phyloP scores from a whole-genome alignment of 2,329 filamentous ascomycete species.

The Fusarium sp. region DNA sequence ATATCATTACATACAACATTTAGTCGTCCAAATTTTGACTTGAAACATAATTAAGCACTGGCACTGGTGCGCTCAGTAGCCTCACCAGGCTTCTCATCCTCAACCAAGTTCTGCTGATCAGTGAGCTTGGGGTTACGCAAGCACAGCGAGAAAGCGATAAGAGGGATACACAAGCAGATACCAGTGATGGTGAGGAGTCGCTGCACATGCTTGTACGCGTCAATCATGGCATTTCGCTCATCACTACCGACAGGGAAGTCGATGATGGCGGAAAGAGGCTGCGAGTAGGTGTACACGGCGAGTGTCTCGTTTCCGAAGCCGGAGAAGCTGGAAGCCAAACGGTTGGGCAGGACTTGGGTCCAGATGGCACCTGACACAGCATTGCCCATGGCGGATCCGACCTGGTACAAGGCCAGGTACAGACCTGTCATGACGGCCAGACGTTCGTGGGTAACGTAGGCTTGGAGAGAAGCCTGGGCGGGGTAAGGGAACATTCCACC shows the following conservation, averaged over 20 bases:
- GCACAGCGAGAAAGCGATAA: constrained; percentile 58
- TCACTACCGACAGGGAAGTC: constrained; percentile 58
- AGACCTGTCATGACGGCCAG: constrained; percentile 73
- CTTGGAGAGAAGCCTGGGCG: constrained; percentile 60
- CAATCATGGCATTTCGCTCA: constrained; percentile 58
- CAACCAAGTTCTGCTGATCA: constrained; percentile 58
- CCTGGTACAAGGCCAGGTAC: constrained; percentile 72
- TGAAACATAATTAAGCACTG: background rate
- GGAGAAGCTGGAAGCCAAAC: constrained; percentile 56
- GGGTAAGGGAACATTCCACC: constrained; percentile 71
- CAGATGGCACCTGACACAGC: constrained; percentile 72
- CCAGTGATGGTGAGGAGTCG: constrained; percentile 61
- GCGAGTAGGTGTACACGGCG: constrained; percentile 51
- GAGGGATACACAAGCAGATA: constrained; percentile 62
- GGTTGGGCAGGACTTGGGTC: constrained; percentile 66
- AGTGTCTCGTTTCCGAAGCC: constrained; percentile 54
- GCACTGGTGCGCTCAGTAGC: constrained; percentile 9
- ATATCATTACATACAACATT: constrained; percentile 13
- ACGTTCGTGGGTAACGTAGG: constrained; percentile 60
- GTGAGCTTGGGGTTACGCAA: constrained; percentile 62
- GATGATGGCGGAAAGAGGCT: constrained; percentile 53
- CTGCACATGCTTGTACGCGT: constrained; percentile 61
- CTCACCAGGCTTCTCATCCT: constrained; percentile 46
- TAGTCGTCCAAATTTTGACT: background rate
- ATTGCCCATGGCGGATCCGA: constrained; percentile 71